phyloP scores from a whole-genome alignment of 2,329 filamentous ascomycete species.

The Alternaria ethzedia region DNA sequence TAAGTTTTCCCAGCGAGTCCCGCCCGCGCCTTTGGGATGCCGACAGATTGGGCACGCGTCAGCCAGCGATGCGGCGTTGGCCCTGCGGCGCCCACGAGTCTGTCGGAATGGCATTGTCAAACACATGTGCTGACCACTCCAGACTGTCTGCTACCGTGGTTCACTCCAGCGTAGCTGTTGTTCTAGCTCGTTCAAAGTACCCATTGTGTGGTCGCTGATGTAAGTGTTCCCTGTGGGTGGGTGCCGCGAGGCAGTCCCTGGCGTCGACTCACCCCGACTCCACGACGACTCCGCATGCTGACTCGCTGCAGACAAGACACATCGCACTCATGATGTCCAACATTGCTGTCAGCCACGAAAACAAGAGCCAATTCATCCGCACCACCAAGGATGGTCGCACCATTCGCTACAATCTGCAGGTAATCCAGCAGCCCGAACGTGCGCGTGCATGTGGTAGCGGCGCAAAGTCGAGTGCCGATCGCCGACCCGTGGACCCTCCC shows the following conservation, averaged over 20 bases:
- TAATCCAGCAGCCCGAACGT: constrained; percentile 93
- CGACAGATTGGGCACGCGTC: constrained; percentile 16
- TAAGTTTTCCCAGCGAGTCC: constrained; percentile 14
- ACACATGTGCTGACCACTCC: constrained; percentile 13
- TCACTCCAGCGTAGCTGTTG: constrained; percentile 10
- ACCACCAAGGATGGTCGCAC: constrained; percentile 76
- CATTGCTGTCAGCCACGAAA: constrained; percentile 64
- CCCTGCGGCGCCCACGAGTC: constrained; percentile 18
- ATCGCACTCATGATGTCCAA: constrained; percentile 36
- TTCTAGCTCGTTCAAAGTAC: constrained; percentile 8
- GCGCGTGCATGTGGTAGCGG: constrained; percentile 94
- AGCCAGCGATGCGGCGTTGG: constrained; percentile 17
- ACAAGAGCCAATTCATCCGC: constrained; percentile 59
- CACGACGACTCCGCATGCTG: constrained; percentile 17
- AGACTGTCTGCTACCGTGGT: constrained; percentile 24
- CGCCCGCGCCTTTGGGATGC: constrained; percentile 13
- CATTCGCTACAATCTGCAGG: constrained; percentile 80
- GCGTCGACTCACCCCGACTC: constrained; percentile 9
- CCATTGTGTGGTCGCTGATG: constrained; percentile 4
- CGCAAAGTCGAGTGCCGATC: constrained; percentile 81
- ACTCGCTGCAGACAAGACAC: constrained; percentile 14
- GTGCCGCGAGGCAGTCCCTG: constrained; percentile 13
- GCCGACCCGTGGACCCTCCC: constrained; percentile 90
- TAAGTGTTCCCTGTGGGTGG: constrained; percentile 22
- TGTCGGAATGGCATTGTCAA: constrained; percentile 6